Evolutionary conservation across 345 rosid species (phyloP), one percentile per base, ranked within the genome.

Genomic region (Raphanus raphanistrum): DNA sequence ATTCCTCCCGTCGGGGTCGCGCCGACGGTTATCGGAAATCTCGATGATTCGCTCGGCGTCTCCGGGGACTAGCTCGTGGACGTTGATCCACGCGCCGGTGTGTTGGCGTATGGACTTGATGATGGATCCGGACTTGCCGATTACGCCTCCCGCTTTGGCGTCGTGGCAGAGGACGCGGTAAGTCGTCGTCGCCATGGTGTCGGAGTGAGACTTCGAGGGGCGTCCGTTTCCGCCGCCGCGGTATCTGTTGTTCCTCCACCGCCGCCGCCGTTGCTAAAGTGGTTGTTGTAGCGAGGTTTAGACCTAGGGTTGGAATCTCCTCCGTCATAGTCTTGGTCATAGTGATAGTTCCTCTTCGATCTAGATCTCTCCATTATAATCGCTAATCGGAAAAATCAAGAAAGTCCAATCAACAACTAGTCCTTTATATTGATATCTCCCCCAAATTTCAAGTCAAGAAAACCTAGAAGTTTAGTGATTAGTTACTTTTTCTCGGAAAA

Each of bases 1-100:
- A 93, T 85, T 85, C 85, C 98, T 78, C 54, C 98, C 98, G 10
- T 93, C 99, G 2, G 96, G 93, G 74, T 93, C 99, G 66, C 98
- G 87, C 79, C 99, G 86, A 72, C 99, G 85, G 2, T 93, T 90
- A 71, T 96, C 99, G 0, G 99, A 88, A 66, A 96, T 89, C 89
- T 96, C 99, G 65, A 96, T 96, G 81, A 96, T 96, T 57, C 98
- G 84, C 86, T 96, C 99, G 31, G 82, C 89, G 36, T 93, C 99
- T 29, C 98, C 98, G 1, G 92, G 85, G 35, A 90, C 86, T 68
- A 96, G 86, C 87, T 96, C 99, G 78, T 92, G 98, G 13, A 96
- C 97, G 82, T 91, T 93, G 82, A 96, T 87, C 96, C 98, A 93
- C 35, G 99, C 99, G 45, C 99, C 99, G 6, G 99, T 93, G 55